Conservation (phyloP, 306 rosid genomes). For the Acacia acuminata region DNA sequence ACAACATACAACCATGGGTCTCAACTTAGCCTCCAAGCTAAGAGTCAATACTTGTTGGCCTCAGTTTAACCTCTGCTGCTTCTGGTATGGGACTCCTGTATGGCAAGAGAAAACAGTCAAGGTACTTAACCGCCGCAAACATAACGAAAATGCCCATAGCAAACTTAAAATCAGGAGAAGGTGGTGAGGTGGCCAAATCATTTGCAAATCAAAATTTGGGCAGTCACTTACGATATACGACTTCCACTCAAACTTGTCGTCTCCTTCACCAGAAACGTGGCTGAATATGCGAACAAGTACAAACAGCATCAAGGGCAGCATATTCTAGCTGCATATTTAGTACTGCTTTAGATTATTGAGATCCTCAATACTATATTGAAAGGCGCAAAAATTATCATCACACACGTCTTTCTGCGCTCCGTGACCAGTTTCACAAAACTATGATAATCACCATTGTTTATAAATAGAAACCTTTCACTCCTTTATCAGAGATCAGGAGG, state of each 20-base stretch:
- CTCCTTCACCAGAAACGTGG: constrained; percentile 65
- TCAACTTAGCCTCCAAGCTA: not conserved
- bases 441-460: constrained; percentile 16
- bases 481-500: not conserved
- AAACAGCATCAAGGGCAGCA: constrained; percentile 94
- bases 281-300: constrained; percentile 81
- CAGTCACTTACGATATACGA: constrained; percentile 67
- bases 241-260: constrained; percentile 64
- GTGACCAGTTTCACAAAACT: constrained; percentile 2
- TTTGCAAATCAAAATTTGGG: not conserved
- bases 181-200: not conserved
- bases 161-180: constrained; percentile 10
- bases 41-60: constrained; percentile 30
- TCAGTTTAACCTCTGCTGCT: constrained; percentile 42
- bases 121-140: not conserved
- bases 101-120: constrained; percentile 23
- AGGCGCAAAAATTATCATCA: not conserved
- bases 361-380: constrained; percentile 4
- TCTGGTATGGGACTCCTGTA: constrained; percentile 62
- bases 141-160: not conserved
- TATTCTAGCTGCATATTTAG: constrained; percentile 77
- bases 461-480: not conserved
- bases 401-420: not conserved
- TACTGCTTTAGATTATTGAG: constrained; percentile 19
- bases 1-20: not conserved